A percentile compares a stretch with the other conserved stretches of the same genome.
These are phyloP conservation scores for Cerioporus squamosus DNA, from an alignment of 1,284 basidiomycete genomes.

Conservation along the genomic window DNA sequence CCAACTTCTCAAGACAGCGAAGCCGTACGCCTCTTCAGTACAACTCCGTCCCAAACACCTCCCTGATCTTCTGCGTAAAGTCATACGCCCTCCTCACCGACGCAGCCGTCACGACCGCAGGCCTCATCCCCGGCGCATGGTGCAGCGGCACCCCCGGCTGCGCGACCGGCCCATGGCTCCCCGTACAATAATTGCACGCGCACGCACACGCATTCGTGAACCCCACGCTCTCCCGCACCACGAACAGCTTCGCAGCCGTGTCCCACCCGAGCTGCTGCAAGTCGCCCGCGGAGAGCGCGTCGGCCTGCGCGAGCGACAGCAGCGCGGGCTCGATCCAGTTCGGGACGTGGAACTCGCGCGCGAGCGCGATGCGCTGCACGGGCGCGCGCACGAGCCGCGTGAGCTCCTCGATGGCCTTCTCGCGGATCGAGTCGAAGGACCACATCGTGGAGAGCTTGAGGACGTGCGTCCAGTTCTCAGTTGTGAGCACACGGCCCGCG, in stretches of 20 bases:
- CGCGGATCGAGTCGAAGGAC: conserved; percentile 6
- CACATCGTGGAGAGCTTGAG: conserved; percentile 15
- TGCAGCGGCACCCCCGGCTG: background rate
- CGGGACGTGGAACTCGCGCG: conserved; percentile 11
- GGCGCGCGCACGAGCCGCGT: conserved; percentile 6
- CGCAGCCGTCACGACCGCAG: background rate
- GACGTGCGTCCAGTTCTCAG: conserved; percentile 11
- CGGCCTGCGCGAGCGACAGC: conserved; percentile 13
- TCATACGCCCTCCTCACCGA: conserved; percentile 9
- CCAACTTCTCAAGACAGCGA: too few relatives aligned
- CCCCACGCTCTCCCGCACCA: conserved; percentile 16
- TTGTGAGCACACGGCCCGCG: background rate
- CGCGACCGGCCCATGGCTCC: conserved; percentile 6
- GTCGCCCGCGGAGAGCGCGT: conserved; percentile 10
- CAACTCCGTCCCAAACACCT: conserved; percentile 11
- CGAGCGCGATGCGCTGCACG: conserved; percentile 18
- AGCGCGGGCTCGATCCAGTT: conserved; percentile 22
- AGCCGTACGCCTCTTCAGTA: background rate
- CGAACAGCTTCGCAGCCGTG: conserved; percentile 15
- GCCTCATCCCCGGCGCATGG: background rate
- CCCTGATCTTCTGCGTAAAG: conserved; percentile 15
- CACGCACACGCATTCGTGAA: conserved; percentile 10
- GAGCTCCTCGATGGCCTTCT: conserved; percentile 11
- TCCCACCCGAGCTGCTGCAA: conserved; percentile 18
- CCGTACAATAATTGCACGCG: conserved; percentile 18